phyloP scores from a whole-genome alignment of 306 rosid species.

The Casuarina equisetifolia region DNA sequence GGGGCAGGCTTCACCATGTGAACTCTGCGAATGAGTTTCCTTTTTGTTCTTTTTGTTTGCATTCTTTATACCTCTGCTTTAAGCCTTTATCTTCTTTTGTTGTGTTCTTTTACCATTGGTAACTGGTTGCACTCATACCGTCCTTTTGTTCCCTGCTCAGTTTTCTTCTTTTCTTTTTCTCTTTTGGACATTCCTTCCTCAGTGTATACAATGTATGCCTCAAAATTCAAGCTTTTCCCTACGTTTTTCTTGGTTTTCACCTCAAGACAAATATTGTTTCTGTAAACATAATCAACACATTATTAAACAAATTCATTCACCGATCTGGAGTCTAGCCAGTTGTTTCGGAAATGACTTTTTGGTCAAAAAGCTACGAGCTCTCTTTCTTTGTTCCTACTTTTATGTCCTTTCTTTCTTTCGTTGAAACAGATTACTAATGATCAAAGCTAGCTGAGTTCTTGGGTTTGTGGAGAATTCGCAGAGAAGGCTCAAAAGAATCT shows the following conservation, averaged over 20 bases:
- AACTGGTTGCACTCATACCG: slow-evolving; percentile 12
- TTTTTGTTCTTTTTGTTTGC: not conserved
- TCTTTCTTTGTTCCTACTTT: not conserved
- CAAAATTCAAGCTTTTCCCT: not conserved
- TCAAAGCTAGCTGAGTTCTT: slow-evolving; percentile 11
- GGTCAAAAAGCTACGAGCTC: slow-evolving; percentile 28
- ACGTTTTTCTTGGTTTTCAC: not conserved
- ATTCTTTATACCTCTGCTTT: slow-evolving; percentile 3
- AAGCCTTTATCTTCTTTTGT: slow-evolving; percentile 7
- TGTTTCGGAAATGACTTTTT: slow-evolving; percentile 5
- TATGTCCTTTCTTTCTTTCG: not conserved
- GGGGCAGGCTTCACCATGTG: slow-evolving; percentile 6
- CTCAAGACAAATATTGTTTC: not conserved
- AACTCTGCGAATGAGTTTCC: not conserved
- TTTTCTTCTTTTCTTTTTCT: slow-evolving; percentile 9
- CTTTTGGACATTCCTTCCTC: not conserved
- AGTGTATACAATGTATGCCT: not conserved
- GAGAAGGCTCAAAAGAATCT: slow-evolving; percentile 44
- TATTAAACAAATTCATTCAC: not conserved
- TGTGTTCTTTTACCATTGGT: not conserved
- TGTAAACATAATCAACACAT: not conserved
- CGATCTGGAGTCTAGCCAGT: not conserved
- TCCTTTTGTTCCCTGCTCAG: not conserved
- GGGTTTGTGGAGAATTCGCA: slow-evolving; percentile 27
- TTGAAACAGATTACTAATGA: not conserved